Conservation (phyloP, 768 basidiomycete genomes). For the Amanita thiersii region DNA sequence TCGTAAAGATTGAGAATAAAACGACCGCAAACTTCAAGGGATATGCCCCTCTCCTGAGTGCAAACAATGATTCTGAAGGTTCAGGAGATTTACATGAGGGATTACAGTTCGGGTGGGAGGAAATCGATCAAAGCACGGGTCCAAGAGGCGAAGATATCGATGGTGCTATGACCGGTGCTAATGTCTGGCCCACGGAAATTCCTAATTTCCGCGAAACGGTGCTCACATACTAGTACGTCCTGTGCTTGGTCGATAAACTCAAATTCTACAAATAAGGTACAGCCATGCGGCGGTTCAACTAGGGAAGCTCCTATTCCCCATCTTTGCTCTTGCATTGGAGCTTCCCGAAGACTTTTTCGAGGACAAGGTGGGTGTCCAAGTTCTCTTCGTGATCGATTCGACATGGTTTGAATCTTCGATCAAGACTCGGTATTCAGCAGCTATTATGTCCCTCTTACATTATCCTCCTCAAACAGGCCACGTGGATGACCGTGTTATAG, state of each 20-base stretch:
- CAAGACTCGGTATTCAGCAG: slow-evolving; percentile 71
- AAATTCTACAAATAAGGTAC: background rate
- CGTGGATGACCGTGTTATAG: slow-evolving; percentile 61
- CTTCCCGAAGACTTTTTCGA: slow-evolving; percentile 71
- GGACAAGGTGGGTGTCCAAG: slow-evolving; percentile 72
- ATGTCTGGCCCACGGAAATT: slow-evolving; percentile 68
- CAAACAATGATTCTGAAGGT: slow-evolving; percentile 68
- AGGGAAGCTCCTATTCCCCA: slow-evolving; percentile 69
- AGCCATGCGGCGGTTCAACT: slow-evolving; percentile 28
- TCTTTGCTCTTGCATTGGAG: slow-evolving; percentile 78
- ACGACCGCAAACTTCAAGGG: slow-evolving; percentile 70
- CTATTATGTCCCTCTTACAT: slow-evolving; percentile 72
- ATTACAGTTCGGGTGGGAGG: slow-evolving; percentile 79
- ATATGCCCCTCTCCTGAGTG: slow-evolving; percentile 60
- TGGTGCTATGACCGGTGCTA: slow-evolving; percentile 61
- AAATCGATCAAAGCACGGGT: slow-evolving; percentile 21
- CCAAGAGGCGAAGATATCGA: slow-evolving; percentile 15
- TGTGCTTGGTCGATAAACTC: background rate
- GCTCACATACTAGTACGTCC: slow-evolving; percentile 59
- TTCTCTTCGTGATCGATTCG: background rate
- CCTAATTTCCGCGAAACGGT: slow-evolving; percentile 52
- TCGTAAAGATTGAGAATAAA: slow-evolving; percentile 54
- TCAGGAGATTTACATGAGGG: slow-evolving; percentile 89
- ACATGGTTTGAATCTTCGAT: background rate
- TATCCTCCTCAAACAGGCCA: slow-evolving; percentile 68